Conservation (phyloP, 768 basidiomycete genomes). For the Lactifluus volemus region DNA sequence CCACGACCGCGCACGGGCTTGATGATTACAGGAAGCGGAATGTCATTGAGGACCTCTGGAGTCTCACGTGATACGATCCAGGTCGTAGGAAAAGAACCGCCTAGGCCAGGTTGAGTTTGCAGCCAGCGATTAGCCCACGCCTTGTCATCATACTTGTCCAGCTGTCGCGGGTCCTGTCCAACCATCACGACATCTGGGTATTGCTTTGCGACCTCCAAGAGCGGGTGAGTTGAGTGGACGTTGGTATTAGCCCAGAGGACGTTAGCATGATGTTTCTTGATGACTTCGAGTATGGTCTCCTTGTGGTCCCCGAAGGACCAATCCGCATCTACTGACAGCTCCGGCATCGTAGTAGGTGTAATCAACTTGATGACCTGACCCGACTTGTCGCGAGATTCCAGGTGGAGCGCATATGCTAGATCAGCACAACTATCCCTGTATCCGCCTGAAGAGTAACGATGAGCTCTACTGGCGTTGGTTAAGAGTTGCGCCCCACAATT, state of each 20-base stretch:
- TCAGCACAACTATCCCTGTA: constrained; percentile 1
- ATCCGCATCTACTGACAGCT: background rate
- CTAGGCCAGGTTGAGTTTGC: background rate
- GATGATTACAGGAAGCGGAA: background rate
- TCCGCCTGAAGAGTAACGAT: background rate
- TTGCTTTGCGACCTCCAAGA: background rate
- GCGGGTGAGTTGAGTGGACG: background rate
- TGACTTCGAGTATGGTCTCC: constrained; percentile 3
- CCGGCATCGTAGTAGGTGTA: background rate
- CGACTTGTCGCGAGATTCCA: background rate
- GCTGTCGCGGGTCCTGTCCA: constrained; percentile 1
- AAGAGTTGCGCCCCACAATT: background rate
- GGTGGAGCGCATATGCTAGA: background rate
- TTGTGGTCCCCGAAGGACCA: constrained; percentile 2
- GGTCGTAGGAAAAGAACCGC: background rate
- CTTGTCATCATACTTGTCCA: background rate
- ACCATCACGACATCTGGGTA: background rate
- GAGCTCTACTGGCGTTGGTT: background rate
- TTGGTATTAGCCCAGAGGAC: background rate
- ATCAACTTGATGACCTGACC: background rate
- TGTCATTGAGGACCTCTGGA: background rate
- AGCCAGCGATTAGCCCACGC: background rate
- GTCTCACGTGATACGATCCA: background rate
- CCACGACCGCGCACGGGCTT: background rate
- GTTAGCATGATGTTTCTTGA: background rate